Conservation (phyloP, 2,329 filamentous ascomycete genomes). For the Cucurbitaria berberidis region DNA sequence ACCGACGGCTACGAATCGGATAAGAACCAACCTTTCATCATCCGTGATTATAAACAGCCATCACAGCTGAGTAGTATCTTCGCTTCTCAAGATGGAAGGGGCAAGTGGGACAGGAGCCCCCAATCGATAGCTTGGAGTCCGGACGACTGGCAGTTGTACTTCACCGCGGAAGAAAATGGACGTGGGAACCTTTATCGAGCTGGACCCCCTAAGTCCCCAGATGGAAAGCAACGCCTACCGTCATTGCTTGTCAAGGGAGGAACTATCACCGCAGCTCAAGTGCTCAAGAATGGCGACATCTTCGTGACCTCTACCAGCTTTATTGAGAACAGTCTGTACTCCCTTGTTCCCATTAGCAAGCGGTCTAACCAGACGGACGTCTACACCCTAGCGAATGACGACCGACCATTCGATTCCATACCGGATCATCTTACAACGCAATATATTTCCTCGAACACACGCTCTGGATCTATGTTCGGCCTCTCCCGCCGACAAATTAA, state of each 20-base stretch:
- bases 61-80: conserved; percentile 65
- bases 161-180: conserved; percentile 75
- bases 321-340: conserved; percentile 74
- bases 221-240: conserved; percentile 24
- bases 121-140: conserved; percentile 57
- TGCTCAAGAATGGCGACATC: conserved; percentile 60
- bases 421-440: conserved; percentile 35
- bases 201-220: conserved; percentile 16
- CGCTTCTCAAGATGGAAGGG: conserved; percentile 66
- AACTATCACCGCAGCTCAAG: conserved; percentile 53
- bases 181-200: conserved; percentile 64
- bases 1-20: conserved; percentile 81
- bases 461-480: conserved; percentile 70
- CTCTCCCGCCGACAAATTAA: conserved; percentile 67
- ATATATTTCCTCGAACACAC: conserved; percentile 67
- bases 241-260: conserved; percentile 44
- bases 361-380: conserved; percentile 14
- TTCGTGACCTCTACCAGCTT: conserved; percentile 73
- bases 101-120: conserved; percentile 64
- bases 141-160: conserved; percentile 66
- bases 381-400: conserved; percentile 29
- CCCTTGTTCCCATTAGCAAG: conserved; percentile 55
- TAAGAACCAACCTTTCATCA: conserved; percentile 70
- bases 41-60: conserved; percentile 66
- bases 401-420: conserved; percentile 26